Conservation (phyloP, 2,329 filamentous ascomycete species). For the Fusarium camptoceras region DNA sequence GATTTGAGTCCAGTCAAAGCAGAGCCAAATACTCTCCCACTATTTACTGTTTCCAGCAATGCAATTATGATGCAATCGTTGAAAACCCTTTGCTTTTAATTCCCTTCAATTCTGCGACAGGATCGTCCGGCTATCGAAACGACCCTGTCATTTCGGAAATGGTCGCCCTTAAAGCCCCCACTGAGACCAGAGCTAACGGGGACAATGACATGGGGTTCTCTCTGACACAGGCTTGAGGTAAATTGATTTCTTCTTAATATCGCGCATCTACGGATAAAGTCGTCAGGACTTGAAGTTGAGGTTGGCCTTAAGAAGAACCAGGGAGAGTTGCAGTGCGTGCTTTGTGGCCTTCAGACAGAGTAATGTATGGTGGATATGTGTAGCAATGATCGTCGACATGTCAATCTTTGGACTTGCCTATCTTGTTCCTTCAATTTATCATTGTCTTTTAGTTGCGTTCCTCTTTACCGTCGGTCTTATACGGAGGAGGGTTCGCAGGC, state of each 20-base stretch:
- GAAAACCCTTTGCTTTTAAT: background rate
- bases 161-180: constrained; percentile 21
- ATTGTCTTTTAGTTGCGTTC: background rate
- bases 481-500: constrained; percentile 4
- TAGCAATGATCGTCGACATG: background rate
- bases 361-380: background rate
- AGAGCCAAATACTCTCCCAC: background rate
- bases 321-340: background rate
- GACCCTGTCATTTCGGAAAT: constrained; percentile 45
- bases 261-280: background rate
- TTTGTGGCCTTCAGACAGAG: background rate
- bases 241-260: constrained; percentile 5
- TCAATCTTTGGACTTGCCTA: background rate
- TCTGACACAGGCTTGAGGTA: constrained; percentile 1
- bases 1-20: background rate
- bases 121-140: constrained; percentile 41
- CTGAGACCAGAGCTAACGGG: constrained; percentile 12
- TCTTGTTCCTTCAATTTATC: constrained; percentile 1
- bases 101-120: constrained; percentile 17
- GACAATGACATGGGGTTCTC: constrained; percentile 4
- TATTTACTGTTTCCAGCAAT: background rate
- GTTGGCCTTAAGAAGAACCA: background rate
- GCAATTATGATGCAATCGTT: constrained; percentile 25
- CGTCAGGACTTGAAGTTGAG: background rate
- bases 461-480: constrained; percentile 6